phyloP scores from a whole-genome alignment of 192 early-diverging fungal species.

The Entomortierella parvispora region DNA sequence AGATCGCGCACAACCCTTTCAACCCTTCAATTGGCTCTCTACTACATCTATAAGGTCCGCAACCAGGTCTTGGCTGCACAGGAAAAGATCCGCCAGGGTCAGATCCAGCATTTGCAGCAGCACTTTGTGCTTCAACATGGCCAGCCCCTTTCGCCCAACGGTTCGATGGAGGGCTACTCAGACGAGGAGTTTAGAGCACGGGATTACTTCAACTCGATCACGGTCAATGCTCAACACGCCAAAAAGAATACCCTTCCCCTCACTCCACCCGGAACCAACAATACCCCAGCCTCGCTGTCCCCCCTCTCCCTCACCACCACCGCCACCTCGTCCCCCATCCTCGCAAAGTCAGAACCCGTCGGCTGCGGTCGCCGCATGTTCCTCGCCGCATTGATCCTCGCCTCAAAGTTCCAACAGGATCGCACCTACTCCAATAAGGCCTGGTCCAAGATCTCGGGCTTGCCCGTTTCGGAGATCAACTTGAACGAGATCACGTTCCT shows the following conservation, averaged over 20 bases:
- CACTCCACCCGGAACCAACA: conserved; percentile 48
- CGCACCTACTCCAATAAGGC: conserved; percentile 84
- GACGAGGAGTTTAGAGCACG: conserved; percentile 27
- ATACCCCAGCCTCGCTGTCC: conserved; percentile 41
- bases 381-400: conserved; percentile 82
- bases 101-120: conserved; percentile 32
- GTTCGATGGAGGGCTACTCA: conserved; percentile 19
- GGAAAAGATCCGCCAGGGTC: conserved; percentile 49
- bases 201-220: conserved; percentile 44
- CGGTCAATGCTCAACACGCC: conserved; percentile 6
- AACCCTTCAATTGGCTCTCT: conserved; percentile 75
- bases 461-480: conserved; percentile 81
- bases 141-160: conserved; percentile 36
- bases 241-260: conserved; percentile 43
- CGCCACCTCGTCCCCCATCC: conserved; percentile 40
- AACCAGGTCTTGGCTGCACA: conserved; percentile 53
- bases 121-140: conserved; percentile 8
- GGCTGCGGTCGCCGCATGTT: conserved; percentile 85
- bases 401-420: conserved; percentile 89
- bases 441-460: conserved; percentile 87
- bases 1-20: conserved; percentile 77
- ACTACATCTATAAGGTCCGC: conserved; percentile 72
- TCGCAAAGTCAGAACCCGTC: conserved; percentile 61
- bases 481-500: conserved; percentile 84
- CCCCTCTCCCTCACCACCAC: conserved; percentile 32